These are phyloP conservation scores for Dictyostelium capitatum DNA, from an alignment of 78 protist genomes.

Conservation along the genomic window DNA sequence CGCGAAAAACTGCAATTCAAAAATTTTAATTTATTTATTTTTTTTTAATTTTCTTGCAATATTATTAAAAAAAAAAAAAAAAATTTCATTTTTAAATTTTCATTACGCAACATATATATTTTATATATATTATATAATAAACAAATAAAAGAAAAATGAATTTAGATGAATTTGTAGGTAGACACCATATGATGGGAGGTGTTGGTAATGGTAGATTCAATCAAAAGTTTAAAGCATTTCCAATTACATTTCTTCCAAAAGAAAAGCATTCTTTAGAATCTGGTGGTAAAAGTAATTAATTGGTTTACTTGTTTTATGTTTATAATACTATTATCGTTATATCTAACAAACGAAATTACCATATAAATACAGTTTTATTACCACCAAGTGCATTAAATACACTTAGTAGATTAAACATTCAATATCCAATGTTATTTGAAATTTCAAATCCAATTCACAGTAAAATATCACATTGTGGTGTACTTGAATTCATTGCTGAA, in stretches of 20 bases:
- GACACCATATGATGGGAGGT: background rate
- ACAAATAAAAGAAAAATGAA: background rate
- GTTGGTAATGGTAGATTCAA: conserved; percentile 34
- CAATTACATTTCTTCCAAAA: conserved; percentile 4
- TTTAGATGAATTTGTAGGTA: background rate
- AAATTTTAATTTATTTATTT: no score
- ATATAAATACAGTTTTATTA: conserved; percentile 62
- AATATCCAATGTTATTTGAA: conserved; percentile 82
- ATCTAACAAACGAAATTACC: background rate
- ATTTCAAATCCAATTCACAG: conserved; percentile 68
- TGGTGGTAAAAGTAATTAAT: conserved; percentile 80
- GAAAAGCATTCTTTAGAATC: conserved; percentile 46
- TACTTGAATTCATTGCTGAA: conserved; percentile 91
- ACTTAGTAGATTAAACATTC: conserved; percentile 72
- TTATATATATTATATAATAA: background rate
- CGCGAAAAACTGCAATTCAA: no score
- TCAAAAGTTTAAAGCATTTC: conserved; percentile 41
- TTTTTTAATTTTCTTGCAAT: no score
- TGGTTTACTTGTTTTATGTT: background rate
- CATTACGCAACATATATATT: no score
- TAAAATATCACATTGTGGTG: conserved; percentile 87
- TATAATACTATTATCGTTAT: background rate
- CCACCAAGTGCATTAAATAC: conserved; percentile 77
- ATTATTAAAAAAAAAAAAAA: no score
- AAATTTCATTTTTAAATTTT: no score